Conservation (phyloP, 192 early-diverging fungal genomes). For the Backusella parvicylindrica region DNA sequence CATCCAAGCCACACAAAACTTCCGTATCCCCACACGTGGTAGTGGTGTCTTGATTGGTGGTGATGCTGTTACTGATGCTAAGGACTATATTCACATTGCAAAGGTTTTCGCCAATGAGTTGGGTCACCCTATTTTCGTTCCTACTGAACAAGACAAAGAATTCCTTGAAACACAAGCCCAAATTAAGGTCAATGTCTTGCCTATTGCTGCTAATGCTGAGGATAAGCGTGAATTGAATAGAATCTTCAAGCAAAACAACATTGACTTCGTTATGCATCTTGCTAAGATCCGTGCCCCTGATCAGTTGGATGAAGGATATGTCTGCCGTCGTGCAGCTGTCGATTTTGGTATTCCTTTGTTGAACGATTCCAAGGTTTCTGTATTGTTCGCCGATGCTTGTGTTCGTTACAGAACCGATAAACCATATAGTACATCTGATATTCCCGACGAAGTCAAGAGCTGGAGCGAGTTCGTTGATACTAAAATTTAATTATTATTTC, state of each 20-base stretch:
- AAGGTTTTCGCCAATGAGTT: slow-evolving; percentile 49
- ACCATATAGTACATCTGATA: slow-evolving; percentile 14
- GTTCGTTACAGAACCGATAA: slow-evolving; percentile 16
- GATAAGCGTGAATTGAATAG: slow-evolving; percentile 57
- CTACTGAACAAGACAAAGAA: slow-evolving; percentile 52
- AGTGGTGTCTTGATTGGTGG: slow-evolving; percentile 64
- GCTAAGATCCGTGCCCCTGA: slow-evolving; percentile 61
- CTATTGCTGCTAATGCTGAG: slow-evolving; percentile 46
- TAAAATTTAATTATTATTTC: slow-evolving; percentile 32
- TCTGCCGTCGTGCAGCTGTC: slow-evolving; percentile 89
- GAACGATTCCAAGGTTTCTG: slow-evolving; percentile 92
- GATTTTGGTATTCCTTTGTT: slow-evolving; percentile 95
- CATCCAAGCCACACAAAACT: slow-evolving; percentile 85
- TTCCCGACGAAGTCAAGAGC: slow-evolving; percentile 63
- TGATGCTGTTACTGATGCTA: slow-evolving; percentile 68
- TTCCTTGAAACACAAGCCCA: slow-evolving; percentile 42
- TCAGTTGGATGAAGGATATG: slow-evolving; percentile 66
- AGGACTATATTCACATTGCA: slow-evolving; percentile 73
- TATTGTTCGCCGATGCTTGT: slow-evolving; percentile 85
- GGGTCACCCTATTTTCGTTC: slow-evolving; percentile 71
- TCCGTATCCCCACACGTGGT: slow-evolving; percentile 75
- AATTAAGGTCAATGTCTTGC: slow-evolving; percentile 37
- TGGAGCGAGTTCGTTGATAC: slow-evolving; percentile 69
- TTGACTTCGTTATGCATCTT: slow-evolving; percentile 72
- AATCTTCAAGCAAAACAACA: slow-evolving; percentile 53